phyloP scores from a whole-genome alignment of 306 rosid species.

The Fragaria vesca region DNA sequence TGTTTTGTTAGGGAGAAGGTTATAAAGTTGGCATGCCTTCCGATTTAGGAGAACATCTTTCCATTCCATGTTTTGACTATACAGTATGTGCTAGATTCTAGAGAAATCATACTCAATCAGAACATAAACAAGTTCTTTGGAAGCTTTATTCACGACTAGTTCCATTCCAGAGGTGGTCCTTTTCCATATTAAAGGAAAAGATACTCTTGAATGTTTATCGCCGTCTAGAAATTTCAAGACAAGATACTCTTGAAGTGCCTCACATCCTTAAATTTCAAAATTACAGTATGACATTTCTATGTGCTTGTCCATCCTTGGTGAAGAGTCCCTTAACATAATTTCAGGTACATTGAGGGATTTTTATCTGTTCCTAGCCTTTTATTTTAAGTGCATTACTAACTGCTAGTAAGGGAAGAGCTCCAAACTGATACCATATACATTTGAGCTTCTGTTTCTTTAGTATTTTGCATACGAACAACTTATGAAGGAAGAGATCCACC shows the following conservation, averaged over 20 bases:
- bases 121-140: not conserved
- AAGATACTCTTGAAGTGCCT: not conserved
- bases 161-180: not conserved
- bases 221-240: not conserved
- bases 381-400: not conserved
- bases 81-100: not conserved
- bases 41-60: not conserved
- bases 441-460: no score
- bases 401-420: no score
- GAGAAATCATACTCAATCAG: not conserved
- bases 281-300: no score
- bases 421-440: no score
- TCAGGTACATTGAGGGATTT: conserved; percentile 8
- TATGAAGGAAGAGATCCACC: no score
- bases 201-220: not conserved
- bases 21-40: not conserved
- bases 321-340: not conserved
- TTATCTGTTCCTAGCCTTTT: not conserved
- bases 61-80: not conserved
- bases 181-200: not conserved
- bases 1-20: not conserved
- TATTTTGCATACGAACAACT: no score
- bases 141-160: not conserved
- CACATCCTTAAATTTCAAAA: not conserved
- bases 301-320: no score